phyloP scores from a whole-genome alignment of 352 stramenopile species.

The Globisporangium megalacanthum region DNA sequence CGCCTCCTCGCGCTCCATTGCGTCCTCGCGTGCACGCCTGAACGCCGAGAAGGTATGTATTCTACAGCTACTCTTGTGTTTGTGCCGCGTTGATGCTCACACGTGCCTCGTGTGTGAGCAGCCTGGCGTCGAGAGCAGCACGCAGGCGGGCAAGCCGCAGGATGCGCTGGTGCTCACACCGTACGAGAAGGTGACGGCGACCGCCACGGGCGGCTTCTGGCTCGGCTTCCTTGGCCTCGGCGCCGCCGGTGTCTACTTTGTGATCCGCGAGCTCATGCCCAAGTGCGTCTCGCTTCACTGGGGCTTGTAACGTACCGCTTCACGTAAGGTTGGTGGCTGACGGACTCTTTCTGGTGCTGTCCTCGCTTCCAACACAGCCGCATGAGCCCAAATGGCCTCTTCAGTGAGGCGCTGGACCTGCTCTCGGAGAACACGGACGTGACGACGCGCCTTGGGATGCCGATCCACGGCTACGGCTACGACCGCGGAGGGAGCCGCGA shows the following conservation, averaged over 20 bases:
- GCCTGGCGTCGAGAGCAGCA: conserved; percentile 22
- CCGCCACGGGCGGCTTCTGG: conserved; percentile 86
- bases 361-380: conserved; percentile 22
- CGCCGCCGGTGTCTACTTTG: conserved; percentile 89
- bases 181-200: conserved; percentile 92
- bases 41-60: conserved; percentile 50
- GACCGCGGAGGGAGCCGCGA: conserved; percentile 92
- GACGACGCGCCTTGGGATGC: conserved; percentile 80
- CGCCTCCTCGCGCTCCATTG: conserved; percentile 23
- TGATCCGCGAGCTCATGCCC: conserved; percentile 87
- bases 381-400: conserved; percentile 83
- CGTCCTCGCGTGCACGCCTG: conserved; percentile 40
- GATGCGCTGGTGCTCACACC: conserved; percentile 89
- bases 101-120: conserved; percentile 10
- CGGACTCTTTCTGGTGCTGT: background rate
- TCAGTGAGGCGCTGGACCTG: conserved; percentile 69
- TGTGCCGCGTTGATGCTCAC: conserved; percentile 1
- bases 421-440: conserved; percentile 69
- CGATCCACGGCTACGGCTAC: conserved; percentile 90
- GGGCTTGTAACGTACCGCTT: background rate
- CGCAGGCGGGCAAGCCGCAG: conserved; percentile 44
- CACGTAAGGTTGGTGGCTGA: background rate
- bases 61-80: background rate
- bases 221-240: conserved; percentile 80
- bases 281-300: conserved; percentile 42